These are phyloP conservation scores for Hamamelis virginiana DNA, from an alignment of 164 flowering plant species.

Conservation along the genomic window DNA sequence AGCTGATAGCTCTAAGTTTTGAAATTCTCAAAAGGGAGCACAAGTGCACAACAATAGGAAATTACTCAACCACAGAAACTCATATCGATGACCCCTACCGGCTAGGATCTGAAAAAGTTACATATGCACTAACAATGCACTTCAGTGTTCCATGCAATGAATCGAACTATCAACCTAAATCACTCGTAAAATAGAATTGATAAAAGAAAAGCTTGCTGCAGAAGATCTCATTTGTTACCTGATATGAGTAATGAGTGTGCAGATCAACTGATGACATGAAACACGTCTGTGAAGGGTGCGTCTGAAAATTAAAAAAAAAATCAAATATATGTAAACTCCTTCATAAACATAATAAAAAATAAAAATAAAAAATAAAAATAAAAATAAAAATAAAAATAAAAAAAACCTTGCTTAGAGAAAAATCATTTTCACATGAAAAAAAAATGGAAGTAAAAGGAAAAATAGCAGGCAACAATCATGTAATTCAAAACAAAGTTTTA, in stretches of 20 bases:
- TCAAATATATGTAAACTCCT: not conserved
- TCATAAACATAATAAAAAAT: not conserved
- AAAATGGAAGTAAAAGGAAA: not conserved
- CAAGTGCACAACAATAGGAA: no score
- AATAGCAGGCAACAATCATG: not conserved
- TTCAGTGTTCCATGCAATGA: no score
- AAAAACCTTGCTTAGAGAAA: not conserved
- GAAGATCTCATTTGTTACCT: slow-evolving; percentile 45
- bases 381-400: no score
- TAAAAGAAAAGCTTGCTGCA: not conserved
- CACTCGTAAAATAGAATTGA: no score
- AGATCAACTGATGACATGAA: slow-evolving; percentile 99
- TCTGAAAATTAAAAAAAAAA: slow-evolving; percentile 49
- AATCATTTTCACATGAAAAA: not conserved
- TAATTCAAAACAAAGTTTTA: not conserved
- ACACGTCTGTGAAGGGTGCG: slow-evolving; percentile 96
- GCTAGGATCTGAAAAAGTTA: no score
- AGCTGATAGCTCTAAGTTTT: no score
- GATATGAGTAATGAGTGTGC: slow-evolving; percentile 98
- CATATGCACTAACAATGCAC: no score
- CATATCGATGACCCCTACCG: no score
- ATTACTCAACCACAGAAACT: no score
- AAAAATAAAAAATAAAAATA: no score
- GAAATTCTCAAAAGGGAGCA: no score
- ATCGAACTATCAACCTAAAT: no score